Base-by-base conservation (phyloP, 805 yeast genomes). In the Ogataea populi-albae region DNA sequence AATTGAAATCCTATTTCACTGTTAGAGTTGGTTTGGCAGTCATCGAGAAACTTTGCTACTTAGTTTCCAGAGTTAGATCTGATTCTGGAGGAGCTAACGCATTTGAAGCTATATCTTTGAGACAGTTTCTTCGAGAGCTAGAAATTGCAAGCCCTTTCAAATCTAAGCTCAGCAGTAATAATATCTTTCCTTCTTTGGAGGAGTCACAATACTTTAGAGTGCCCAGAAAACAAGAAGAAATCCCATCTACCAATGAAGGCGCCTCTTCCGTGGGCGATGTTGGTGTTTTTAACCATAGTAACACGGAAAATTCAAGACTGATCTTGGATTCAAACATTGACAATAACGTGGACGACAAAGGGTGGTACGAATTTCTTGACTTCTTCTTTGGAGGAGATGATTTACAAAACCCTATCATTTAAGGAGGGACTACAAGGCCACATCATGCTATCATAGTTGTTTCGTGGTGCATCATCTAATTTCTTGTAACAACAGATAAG, bases 321-420 rank as follows among this genome's bases (percentile, higher is more conserved):
- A 5, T 30, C 21, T 7, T 23, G 14, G 30, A 34, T 17, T 32
- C 32, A 10, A 29, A 26, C 4, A 18, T 40, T 8, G 37, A 40
- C 14, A 23, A 34, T 11, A 11, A 47, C 11, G 40, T 51, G 19
- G 56, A 53, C 25, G 56, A 51, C 23, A 48, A 52, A n/a, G 58
- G 58, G 2, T 53, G 58, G 58, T 37, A 41, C 19, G 55, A 52
- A 20, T 53, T 53, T 34, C 34, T 53, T 27, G 50, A 45, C n/a
- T 53, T 51, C 35, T 53, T 51, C 26, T 51, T 51, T 23, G 52
- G 52, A 4, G 40, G 33, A 3, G 26, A 21, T 6, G 27, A 14
- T 11, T 12, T 17, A 17, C 34, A 22, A 19, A 19, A 23, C 9
- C 12, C 7, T 12, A 18, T 12, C 9, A 21, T 21, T 21, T 21